These are phyloP conservation scores for Schizochytrium sp. DNA, from an alignment of 108 stramenopile species.

Conservation along the genomic window DNA sequence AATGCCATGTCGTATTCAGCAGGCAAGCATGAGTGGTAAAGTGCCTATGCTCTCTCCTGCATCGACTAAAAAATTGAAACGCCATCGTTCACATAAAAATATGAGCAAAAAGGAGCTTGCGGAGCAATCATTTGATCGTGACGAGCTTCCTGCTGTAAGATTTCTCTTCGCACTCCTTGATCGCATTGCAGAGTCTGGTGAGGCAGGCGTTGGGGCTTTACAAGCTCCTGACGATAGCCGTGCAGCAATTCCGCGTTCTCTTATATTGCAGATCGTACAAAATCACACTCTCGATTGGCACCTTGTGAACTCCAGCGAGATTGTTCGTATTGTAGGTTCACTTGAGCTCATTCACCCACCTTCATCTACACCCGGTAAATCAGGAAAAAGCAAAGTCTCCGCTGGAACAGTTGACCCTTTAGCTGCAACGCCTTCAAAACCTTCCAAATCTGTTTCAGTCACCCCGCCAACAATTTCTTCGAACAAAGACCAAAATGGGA, in stretches of 20 bases:
- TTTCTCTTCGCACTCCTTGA: slow-evolving; percentile 35
- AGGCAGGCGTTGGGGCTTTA: background rate
- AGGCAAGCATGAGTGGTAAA: too few relatives aligned
- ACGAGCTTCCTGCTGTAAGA: background rate
- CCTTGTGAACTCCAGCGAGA: background rate
- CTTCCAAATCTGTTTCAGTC: too few relatives aligned
- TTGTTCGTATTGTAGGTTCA: background rate
- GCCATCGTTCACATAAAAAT: background rate
- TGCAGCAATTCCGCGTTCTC: background rate
- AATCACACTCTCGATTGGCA: background rate
- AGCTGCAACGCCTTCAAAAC: background rate
- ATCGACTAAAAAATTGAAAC: background rate
- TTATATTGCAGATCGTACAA: background rate
- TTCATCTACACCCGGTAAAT: too few relatives aligned
- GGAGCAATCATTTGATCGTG: background rate
- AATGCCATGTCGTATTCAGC: background rate
- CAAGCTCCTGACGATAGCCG: background rate
- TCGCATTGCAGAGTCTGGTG: background rate
- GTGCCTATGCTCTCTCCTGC: too few relatives aligned
- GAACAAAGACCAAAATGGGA: background rate
- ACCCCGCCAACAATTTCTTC: too few relatives aligned
- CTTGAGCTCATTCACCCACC: background rate
- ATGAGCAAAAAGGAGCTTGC: background rate
- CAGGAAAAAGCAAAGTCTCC: background rate
- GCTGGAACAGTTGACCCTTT: background rate